These are phyloP conservation scores for Saccharomycopsis hybrid DNA, from an alignment of 1,139 yeast species.

Conservation along the genomic window DNA sequence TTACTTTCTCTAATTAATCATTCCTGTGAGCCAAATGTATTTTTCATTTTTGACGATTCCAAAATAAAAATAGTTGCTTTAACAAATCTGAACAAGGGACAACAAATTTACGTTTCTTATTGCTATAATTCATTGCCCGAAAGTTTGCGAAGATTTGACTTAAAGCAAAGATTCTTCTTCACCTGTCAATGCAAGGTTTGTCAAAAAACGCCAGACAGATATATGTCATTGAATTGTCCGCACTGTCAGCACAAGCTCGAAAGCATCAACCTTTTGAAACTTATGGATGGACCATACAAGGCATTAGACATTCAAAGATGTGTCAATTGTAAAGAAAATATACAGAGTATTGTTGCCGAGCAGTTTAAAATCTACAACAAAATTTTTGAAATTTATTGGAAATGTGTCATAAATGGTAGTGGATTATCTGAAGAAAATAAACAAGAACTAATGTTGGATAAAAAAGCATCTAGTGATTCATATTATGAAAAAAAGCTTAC, in stretches of 20 bases:
- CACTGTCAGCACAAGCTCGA: neutral
- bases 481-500: too few species aligned
- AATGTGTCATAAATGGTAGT: too few species aligned
- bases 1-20: constrained; percentile 32
- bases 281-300: too few species aligned
- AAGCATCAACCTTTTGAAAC: too few species aligned
- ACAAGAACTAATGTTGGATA: too few species aligned
- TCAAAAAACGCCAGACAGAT: constrained; percentile 21
- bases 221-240: constrained; percentile 21
- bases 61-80: constrained; percentile 25
- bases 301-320: too few species aligned
- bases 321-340: too few species aligned
- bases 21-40: constrained; percentile 32
- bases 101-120: constrained; percentile 32
- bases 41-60: constrained; percentile 24
- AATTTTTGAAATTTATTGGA: too few species aligned
- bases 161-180: constrained; percentile 30
- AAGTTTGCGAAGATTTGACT: constrained; percentile 24
- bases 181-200: constrained; percentile 33
- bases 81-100: constrained; percentile 23
- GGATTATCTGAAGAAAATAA: too few species aligned
- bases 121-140: constrained; percentile 28
- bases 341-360: too few species aligned
- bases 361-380: too few species aligned
- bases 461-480: too few species aligned